Evolutionary conservation across 2,329 filamentous ascomycete species (phyloP).

Genomic region (Colletotrichum salicis): DNA sequence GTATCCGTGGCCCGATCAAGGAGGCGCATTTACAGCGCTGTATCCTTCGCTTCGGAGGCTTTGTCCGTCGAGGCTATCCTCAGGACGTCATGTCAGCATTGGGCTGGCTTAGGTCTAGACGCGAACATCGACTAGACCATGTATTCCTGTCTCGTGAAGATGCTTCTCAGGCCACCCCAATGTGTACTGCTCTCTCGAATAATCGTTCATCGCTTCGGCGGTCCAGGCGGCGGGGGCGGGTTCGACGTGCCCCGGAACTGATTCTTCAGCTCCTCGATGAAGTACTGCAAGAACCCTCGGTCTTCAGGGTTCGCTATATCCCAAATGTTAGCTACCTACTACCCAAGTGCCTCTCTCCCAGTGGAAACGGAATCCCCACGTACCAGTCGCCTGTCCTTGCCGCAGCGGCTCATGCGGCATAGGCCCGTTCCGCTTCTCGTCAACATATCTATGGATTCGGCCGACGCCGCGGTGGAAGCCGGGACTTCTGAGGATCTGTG

Average conservation of each 20-base stretch:
- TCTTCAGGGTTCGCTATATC: conserved; percentile 25
- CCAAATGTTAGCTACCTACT: neutral
- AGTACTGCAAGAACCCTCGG: conserved; percentile 48
- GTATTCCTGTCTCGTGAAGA: neutral
- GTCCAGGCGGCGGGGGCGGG: conserved; percentile 40
- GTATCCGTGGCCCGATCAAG: no score
- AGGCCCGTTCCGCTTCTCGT: conserved; percentile 60
- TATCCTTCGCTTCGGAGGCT: neutral
- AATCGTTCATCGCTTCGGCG: conserved; percentile 36
- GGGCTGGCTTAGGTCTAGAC: no score
- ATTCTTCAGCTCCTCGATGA: conserved; percentile 62
- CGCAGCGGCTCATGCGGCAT: conserved; percentile 61
- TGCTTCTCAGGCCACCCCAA: no score
- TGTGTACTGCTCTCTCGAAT: neutral
- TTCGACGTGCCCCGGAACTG: conserved; percentile 59
- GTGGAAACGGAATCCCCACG: neutral
- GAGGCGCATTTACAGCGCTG: no score
- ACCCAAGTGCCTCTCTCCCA: neutral
- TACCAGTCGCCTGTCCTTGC: conserved; percentile 64
- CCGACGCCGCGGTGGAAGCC: conserved; percentile 64
- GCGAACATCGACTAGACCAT: no score
- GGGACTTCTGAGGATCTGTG: conserved; percentile 61
- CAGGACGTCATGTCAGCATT: no score
- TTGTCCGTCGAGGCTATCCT: neutral
- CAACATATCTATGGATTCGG: conserved; percentile 60